Evolutionary conservation across 2,329 filamentous ascomycete species (phyloP).

Genomic region (Trichoderma asperellum): DNA sequence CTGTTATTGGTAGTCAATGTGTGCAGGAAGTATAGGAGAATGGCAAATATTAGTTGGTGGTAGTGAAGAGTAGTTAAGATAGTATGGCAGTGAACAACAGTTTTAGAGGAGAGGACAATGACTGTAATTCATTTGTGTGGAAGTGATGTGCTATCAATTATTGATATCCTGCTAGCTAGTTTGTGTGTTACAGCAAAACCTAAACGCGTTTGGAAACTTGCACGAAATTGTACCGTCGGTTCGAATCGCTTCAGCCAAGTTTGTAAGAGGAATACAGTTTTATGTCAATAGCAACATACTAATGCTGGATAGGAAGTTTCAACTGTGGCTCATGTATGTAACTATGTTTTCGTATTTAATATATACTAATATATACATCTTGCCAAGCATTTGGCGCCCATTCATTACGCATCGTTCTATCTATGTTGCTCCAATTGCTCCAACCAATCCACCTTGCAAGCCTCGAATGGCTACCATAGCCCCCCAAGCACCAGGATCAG

Average conservation of each 20-base stretch:
- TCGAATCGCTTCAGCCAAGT: background rate
- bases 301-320: background rate
- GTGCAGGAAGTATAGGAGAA: background rate
- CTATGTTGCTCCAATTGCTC: constrained; percentile 21
- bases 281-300: background rate
- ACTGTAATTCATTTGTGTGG: background rate
- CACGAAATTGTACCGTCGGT: background rate
- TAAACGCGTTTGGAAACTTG: background rate
- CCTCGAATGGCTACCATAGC: constrained; percentile 60
- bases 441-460: constrained; percentile 37
- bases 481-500: constrained; percentile 73
- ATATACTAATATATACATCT: background rate
- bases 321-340: background rate
- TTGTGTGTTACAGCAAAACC: background rate
- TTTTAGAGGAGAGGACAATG: background rate
- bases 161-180: background rate
- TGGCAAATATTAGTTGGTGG: background rate
- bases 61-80: background rate
- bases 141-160: background rate
- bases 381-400: background rate
- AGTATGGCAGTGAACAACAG: background rate
- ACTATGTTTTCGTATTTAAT: background rate
- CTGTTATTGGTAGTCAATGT: background rate
- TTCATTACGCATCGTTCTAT: too few relatives aligned
- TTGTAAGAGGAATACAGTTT: too few relatives aligned